Evolutionary conservation across 148 eudicot species (phyloP).

Genomic region (Rhododendron ovatum): DNA sequence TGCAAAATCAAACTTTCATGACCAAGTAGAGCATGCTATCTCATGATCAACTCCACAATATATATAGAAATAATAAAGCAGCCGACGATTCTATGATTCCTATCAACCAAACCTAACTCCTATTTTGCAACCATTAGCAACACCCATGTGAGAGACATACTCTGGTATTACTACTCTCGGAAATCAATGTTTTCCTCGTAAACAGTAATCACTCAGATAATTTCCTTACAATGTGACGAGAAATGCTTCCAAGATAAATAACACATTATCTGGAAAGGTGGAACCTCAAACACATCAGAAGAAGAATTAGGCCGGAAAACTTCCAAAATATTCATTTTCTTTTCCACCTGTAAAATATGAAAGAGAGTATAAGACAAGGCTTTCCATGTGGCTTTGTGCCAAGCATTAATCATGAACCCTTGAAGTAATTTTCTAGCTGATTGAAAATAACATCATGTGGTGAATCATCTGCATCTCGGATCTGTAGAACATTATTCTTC

Average conservation of each 20-base stretch:
- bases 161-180: background rate
- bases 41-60: background rate
- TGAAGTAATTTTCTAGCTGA: background rate
- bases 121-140: background rate
- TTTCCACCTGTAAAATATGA: background rate
- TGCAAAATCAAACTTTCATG: conserved; percentile 18
- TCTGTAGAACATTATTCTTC: background rate
- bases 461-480: background rate
- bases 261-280: background rate
- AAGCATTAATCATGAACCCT: background rate
- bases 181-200: background rate
- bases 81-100: background rate
- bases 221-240: background rate
- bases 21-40: background rate
- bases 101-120: background rate
- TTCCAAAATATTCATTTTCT: background rate
- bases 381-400: background rate
- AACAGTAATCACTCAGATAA: background rate
- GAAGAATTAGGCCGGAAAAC: too few relatives aligned
- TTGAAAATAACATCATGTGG: background rate
- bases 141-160: background rate
- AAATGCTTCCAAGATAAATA: background rate
- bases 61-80: background rate
- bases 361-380: background rate
- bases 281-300: background rate